Evolutionary conservation across 2,329 filamentous ascomycete species (phyloP), one percentile per base, ranked within the genome.

Genomic region (Aureobasidium sp.): DNA sequence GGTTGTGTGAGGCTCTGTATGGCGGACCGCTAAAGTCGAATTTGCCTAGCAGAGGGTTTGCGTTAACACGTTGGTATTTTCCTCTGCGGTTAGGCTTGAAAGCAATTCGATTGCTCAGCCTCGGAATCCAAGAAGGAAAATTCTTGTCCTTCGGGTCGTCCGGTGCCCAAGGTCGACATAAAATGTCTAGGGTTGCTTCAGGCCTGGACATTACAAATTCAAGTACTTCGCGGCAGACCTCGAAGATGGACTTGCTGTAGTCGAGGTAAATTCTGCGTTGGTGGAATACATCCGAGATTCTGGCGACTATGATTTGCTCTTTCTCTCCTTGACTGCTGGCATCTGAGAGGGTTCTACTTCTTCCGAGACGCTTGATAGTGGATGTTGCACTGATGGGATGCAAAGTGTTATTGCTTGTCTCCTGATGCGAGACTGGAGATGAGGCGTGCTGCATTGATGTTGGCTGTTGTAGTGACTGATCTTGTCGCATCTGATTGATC

Each of bases 101-200:
- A 10, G 51, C 51, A 8, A 55, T 29, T 20, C 51, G n/a, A 5
- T 55, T 55, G 51, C 36, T 55, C 15, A 63, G 17, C 10, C 34
- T 41, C 5, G 62, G 55, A 5, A 63, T 63, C 62, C 62, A 63
- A 1, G 62, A 63, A 17, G 62, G 62, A 26, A 63, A 37, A 1
- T 6, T 9, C 5, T 26, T 34, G 17, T 55, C 51, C 1, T 48
- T 10, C 3, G 55, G 55, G 26, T 57, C 41, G 12, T 37, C 48
- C 13, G 62, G 62, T 3, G 62, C 62, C 62, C 62, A 63, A 15
- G 62, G 62, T 34, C 46, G 48, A 51, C 62, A 63, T 3, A 63
- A 46, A 37, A 63, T 63, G 17, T 63, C 62, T 3, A 63, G 47
- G 2, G 53, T 51, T 9, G 34, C 53, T 24, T 56, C 57, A 13